Base-by-base conservation (phyloP, 1,284 basidiomycete genomes). In the Neonothopanus nambi region DNA sequence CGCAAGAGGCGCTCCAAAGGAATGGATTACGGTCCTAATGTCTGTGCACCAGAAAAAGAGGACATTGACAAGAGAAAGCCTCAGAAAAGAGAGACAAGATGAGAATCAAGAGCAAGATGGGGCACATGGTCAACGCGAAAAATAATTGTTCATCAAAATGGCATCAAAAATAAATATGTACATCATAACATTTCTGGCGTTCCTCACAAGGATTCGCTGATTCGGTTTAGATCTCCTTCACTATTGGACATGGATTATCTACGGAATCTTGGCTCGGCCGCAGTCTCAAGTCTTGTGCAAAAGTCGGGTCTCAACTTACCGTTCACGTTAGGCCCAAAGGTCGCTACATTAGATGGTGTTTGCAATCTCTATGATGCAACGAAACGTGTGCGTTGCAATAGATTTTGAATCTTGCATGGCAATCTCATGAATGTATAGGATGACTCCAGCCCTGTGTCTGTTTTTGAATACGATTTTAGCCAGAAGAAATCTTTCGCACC, bases 251-350 rank as follows among this genome's bases (percentile, higher is more conserved):
- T 95, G 92, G 91, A 95, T 62, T 93, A 93, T 66, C 74, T 95
- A 56, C 80, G 90, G 61, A 91, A 78, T 38, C 76, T 94, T 33
- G 91, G 92, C 26, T 91, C 89, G 46, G 92, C 87, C n/a, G 91
- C 90, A 0, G 90, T 93, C 8, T 91, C 92, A 6, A 84, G 89
- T 17, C 80, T 97, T 5, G 91, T 95, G 8, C 90, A 90, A 63
- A 94, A 95, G 65, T 93, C 92, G 9, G 94, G 95, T 12, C 80
- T 97, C 15, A 89, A 90, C 56, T 78, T 96, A 36, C 94, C 94
- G 1, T 98, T 96, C 66, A 82, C 86, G 3, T 81, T 98, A 18
- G 95, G 95, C 21, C 72, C 82, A 33, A 88, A 89, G 59, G 82
- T 94, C 45, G 65, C 77, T 8, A 81, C 84, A 20, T 81, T 85